Base-by-base conservation (phyloP, 2,329 filamentous ascomycete genomes). In the Apiospora malaysiana region DNA sequence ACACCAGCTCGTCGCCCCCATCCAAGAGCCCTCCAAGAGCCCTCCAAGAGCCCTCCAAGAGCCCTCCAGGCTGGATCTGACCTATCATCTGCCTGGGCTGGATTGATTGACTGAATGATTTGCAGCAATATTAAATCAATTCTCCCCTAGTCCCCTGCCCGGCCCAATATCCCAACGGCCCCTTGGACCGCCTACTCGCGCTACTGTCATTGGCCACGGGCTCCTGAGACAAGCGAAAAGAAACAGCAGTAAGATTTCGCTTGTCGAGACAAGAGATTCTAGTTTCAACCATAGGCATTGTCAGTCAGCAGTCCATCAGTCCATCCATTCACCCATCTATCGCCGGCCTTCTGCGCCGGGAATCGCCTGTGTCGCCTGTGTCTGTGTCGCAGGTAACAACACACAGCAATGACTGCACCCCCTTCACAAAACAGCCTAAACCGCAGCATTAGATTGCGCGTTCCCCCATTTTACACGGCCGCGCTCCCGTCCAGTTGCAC, bases 251-350 rank as follows among this genome's bases (percentile, higher is more conserved):
- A 21, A 40, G 56, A 63, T 63, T 40, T 63, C 32, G 56, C 56
- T 63, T 63, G 56, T 63, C 56, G 56, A 63, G 32, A 63, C 56
- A 63, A 37, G 56, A 63, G 27, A 63, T 63, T 40, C 56, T 63
- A 63, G 56, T 63, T 40, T 63, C 56, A n/a, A 23, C n/a, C 18
- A 8, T 32, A 21, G 25, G 18, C 14, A 32, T 14, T 45, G 42
- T 16, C 42, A 16, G 42, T 16, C 32, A 32, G 3, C 6, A 3
- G 32, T 32, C 32, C 6, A 32, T 32, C 32, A 32, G n/a, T 32
- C 32, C 32, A 32, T 32, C 32, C 32, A 32, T 32, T 6, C 32
- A 32, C 6, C 42, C 42, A 45, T 45, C 42, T 45, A 45, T 45
- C 42, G 10, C 42, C 27, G 32, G 32, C 21, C 56, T 40, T 63